Base-by-base conservation (phyloP, 805 yeast genomes). In the Phaffomyces antillensis region DNA sequence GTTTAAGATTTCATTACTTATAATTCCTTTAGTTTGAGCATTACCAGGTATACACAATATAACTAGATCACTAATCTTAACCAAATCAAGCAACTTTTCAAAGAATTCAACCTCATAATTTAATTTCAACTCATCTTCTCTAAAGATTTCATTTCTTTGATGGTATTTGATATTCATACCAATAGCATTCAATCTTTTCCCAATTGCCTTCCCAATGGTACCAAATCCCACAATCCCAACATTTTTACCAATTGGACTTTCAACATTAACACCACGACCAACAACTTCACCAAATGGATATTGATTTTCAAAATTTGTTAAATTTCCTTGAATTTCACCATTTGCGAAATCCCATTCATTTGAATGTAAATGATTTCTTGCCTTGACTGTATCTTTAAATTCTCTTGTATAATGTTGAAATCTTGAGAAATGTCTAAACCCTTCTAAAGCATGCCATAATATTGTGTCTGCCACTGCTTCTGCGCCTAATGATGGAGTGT, bases 391-490 rank as follows among this genome's bases (percentile, higher is more conserved):
- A 52, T 73, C 64, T 23, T 68, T 66, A 36, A 48, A 41, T 10
- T 62, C 56, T 9, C 62, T 59, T 16, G 69, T 49, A 28, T 54
- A 52, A 4, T 45, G 45, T 41, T 64, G 66, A 43, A 68, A 70
- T 26, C 65, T 53, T 7, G 69, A 64, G 54, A 72, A 77, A 52
- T 70, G 69, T 48, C 87, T 66, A 62, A 77, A 81, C 4, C 76
- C 67, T 39, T 73, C 72, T 47, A 81, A 56, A 1, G 79, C 65
- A 50, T 75, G 75, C 71, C 73, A 79, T 51, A 81, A 59, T 2
- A 74, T 84, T 49, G 78, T 67, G 51, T 81, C 86, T 3, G 84
- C 85, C 15, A 81, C 86, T 18, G 82, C 81, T 38, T 73, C 77
- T 4, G 82, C 76, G 0, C 79, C 79, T 15, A 59, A 42, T 3